Percentiles rank a stretch among this genome's conserved stretches.
Conservation (phyloP, 208 protist genomes). For the Strigomonas culicis region DNA sequence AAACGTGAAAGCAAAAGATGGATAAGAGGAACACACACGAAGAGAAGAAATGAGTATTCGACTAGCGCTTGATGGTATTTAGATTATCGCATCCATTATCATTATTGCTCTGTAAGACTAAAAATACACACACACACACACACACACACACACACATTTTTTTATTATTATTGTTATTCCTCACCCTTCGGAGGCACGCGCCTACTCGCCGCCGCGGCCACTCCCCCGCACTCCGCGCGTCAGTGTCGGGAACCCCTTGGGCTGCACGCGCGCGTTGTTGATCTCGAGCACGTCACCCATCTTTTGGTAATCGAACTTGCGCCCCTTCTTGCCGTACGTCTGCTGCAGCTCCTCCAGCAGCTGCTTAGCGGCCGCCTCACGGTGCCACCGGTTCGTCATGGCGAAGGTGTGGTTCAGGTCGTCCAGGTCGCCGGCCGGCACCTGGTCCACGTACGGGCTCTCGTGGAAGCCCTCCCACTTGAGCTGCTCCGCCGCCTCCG, state of each 20-base stretch:
- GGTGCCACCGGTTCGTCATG: conserved; percentile 87
- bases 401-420: conserved; percentile 76
- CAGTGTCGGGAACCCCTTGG: conserved; percentile 83
- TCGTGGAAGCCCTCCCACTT: conserved; percentile 90
- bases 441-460: conserved; percentile 78
- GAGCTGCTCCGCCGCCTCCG: conserved; percentile 82
- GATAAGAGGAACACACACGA: neutral
- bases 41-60: neutral
- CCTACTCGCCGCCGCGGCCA: neutral
- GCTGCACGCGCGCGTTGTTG: conserved; percentile 88
- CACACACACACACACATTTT: neutral
- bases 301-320: conserved; percentile 86
- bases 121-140: neutral
- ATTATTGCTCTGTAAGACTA: neutral
- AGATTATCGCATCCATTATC: neutral
- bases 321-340: conserved; percentile 77
- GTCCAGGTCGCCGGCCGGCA: conserved; percentile 78
- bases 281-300: conserved; percentile 91
- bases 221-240: conserved; percentile 55
- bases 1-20: neutral
- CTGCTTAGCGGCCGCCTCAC: conserved; percentile 85
- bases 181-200: neutral
- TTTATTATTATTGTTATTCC: neutral
- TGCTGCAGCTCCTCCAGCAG: conserved; percentile 78
- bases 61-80: neutral